Evolutionary conservation across 177 flowering plant genomes (phyloP), one percentile per base, ranked within the genome.

Genomic region (Vitis hybrid): DNA sequence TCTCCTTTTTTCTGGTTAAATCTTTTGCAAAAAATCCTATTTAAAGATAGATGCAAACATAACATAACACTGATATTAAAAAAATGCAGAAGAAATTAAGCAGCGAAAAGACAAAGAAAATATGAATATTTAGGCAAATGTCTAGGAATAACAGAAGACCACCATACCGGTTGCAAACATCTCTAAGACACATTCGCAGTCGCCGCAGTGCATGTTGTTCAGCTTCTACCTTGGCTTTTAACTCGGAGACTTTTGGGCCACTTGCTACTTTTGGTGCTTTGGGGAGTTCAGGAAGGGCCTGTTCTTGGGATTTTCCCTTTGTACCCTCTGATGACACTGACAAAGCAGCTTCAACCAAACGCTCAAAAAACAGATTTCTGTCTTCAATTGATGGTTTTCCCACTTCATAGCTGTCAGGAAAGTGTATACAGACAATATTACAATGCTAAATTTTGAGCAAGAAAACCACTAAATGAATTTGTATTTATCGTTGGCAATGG

Each of bases 131-230:
- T 40, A 40, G 5, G 45, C 45, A 40, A 40, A 7, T 40, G 45
- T 4, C 45, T 40, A 40, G 45, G 45, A 40, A 40, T 40, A 40
- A 40, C 45, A 40, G 45, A 40, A 40, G 45, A 40, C 17, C 68
- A 58, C 21, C 83, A 76, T 32, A 96, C 99, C 99, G 74, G 71
- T 96, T 96, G 87, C 99, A 96, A 74, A 96, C 81, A 84, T 96
- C 99, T 66, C 99, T 88, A 51, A 96, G 92, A 73, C 99, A 96
- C 98, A 96, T 96, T 30, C 99, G 84, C 76, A 96, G 56, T 60
- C 99, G 88, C 23, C 99, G 97, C 70, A 96, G 91, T 49, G 97
- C 97, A 80, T 96, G 99, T 77, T 91, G 95, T 89, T 96, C 94
- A 64, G 97, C 94, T 85, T 96, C 99, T 67, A 92, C 91, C 81